Percentiles rank a stretch among this genome's conserved stretches.
phyloP scores from a whole-genome alignment of 2,329 filamentous ascomycete species.

The Aureobasidium sp. region DNA sequence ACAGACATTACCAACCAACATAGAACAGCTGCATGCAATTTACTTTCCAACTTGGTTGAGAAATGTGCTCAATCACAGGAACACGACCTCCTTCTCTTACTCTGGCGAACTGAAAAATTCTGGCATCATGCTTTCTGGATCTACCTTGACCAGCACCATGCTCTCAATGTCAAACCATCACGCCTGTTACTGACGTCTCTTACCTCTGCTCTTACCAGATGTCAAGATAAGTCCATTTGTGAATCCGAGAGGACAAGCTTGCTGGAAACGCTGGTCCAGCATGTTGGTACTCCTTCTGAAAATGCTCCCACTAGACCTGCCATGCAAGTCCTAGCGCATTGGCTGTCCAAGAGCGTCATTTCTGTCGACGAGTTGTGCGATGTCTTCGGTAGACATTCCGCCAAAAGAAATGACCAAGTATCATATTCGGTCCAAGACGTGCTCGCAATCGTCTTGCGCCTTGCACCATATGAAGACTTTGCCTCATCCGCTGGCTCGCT shows the following conservation, averaged over 20 bases:
- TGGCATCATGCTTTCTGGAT: constrained; percentile 33
- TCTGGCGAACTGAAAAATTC: constrained; percentile 26
- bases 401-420: neutral
- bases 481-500: constrained; percentile 17
- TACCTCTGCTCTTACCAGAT: constrained; percentile 27
- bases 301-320: constrained; percentile 52
- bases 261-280: constrained; percentile 11
- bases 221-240: constrained; percentile 13
- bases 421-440: neutral
- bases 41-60: constrained; percentile 37
- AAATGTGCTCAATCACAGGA: constrained; percentile 26
- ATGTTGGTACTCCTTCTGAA: constrained; percentile 19
- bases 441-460: neutral
- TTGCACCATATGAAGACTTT: constrained; percentile 21
- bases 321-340: constrained; percentile 57
- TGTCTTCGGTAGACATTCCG: neutral
- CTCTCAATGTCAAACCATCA: constrained; percentile 39
- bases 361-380: neutral
- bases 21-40: constrained; percentile 39
- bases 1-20: constrained; percentile 25
- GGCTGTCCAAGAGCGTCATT: constrained; percentile 55
- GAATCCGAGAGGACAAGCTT: neutral
- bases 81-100: constrained; percentile 20
- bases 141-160: constrained; percentile 34
- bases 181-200: constrained; percentile 36